A percentile compares a stretch with the other conserved stretches of the same genome.
Evolutionary conservation across 129 eudicot genomes (phyloP).

Genomic region (Glebionis coronaria): DNA sequence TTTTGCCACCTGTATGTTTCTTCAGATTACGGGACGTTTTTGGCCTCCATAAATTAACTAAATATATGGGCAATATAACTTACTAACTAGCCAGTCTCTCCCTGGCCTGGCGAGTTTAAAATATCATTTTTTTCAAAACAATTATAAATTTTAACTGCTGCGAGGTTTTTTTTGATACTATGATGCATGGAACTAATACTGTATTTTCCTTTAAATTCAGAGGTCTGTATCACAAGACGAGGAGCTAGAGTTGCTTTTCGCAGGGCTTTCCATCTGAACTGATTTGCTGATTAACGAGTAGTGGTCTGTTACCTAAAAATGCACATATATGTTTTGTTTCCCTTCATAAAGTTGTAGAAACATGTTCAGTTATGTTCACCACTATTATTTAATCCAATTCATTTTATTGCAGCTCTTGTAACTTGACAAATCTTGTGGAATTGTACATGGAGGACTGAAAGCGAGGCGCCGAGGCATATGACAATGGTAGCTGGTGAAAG

Average conservation of each 20-base stretch:
- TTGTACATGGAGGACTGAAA: background rate
- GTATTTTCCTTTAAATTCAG: slow-evolving; percentile 28
- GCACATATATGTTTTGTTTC: background rate
- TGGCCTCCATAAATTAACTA: no score
- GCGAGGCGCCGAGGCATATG: background rate
- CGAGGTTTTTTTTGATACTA: background rate
- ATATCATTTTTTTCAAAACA: background rate
- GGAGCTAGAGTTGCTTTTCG: slow-evolving; percentile 81
- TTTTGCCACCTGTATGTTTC: no score
- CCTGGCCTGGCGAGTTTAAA: background rate
- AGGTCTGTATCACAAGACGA: slow-evolving; percentile 73
- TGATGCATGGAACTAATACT: slow-evolving; percentile 7
- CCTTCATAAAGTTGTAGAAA: no score
- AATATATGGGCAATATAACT: no score
- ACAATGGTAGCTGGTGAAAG: slow-evolving; percentile 14
- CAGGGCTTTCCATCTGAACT: slow-evolving; percentile 68
- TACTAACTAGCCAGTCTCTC: no score
- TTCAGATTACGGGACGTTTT: no score
- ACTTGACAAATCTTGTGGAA: slow-evolving; percentile 6
- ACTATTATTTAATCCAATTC: background rate
- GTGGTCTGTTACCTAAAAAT: slow-evolving; percentile 17
- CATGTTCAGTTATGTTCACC: background rate
- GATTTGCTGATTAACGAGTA: slow-evolving; percentile 2
- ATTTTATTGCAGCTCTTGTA: slow-evolving; percentile 11
- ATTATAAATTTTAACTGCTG: background rate